Evolutionary conservation across 1,139 yeast species (phyloP), one percentile per base, ranked within the genome.

Genomic region (Blastobotrys buckinghamii): DNA sequence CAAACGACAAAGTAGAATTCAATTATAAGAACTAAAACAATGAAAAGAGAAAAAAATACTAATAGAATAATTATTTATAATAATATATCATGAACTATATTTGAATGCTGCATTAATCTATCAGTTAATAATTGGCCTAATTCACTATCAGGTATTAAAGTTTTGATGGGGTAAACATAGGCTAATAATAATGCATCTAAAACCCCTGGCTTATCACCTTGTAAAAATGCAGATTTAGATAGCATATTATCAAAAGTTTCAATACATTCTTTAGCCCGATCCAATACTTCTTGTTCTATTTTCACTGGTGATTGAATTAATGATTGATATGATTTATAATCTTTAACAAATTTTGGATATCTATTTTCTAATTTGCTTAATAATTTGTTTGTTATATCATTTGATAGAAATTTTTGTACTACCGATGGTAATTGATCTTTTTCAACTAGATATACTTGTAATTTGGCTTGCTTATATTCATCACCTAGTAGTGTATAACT

Each of bases 1-100:
- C 59, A 76, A 73, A 60, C 78, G 82, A 65, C 82, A 82, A 59
- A 71, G 72, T 55, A 70, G 85, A 58, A 83, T 84, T 50, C 74
- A 71, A 51, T 61, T 75, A 47, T 17, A 40, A 15, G 68, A 60
- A 22, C 7, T 5, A 52, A 42, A 27, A 17, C 15, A 36, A 37
- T 22, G 36, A 37, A 35, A 35, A 35, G n/a, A 32, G 7, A 32
- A 17, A 17, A 7, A 17, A 37, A n/a, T 26, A 29, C n/a, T n/a
- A n/a, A n/a, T n/a, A n/a, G n/a, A n/a, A n/a, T n/a, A 35, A 42
- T 30, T 19, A 44, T 45, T 39, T 47, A 43, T 39, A 32, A 27
- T 17, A 54, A 47, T 24, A 29, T 30, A 38, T 41, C 32, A 45
- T 47, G 49, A 9, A 60, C 59, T 6, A 47, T 40, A 17, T 50